A percentile compares a stretch with the other conserved stretches of the same genome.
Conservation (phyloP, 805 yeast genomes). For the Priceomyces melissophilus region DNA sequence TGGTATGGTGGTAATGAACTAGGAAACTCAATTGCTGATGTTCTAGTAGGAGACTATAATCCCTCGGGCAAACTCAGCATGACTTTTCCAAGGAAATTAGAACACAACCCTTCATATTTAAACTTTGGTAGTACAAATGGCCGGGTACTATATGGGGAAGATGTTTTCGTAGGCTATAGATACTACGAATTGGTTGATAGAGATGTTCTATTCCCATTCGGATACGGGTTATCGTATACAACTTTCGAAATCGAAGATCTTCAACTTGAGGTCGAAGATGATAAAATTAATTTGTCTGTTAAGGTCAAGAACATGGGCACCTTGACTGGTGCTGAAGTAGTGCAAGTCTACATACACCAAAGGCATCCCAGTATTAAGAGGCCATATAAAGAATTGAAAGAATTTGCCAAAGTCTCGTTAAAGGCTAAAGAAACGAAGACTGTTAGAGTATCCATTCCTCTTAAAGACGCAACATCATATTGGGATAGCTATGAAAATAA, state of each 20-base stretch:
- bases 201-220: constrained; percentile 30
- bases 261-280: constrained; percentile 10
- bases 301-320: constrained; percentile 21
- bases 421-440: constrained; percentile 13
- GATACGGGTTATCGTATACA: constrained; percentile 30
- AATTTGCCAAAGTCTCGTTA: constrained; percentile 25
- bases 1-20: constrained; percentile 36
- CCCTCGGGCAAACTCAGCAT: constrained; percentile 28
- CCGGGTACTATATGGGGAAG: constrained; percentile 32
- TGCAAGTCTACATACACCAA: constrained; percentile 24
- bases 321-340: constrained; percentile 24
- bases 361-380: constrained; percentile 15
- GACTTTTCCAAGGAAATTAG: constrained; percentile 20
- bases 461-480: constrained; percentile 27
- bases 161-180: constrained; percentile 29
- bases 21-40: constrained; percentile 31
- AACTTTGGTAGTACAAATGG: constrained; percentile 28
- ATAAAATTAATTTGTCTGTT: constrained; percentile 15
- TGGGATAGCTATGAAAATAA: constrained; percentile 25
- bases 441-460: constrained; percentile 15
- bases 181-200: constrained; percentile 26
- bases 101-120: constrained; percentile 28
- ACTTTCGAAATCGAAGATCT: constrained; percentile 15
- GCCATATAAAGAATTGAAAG: constrained; percentile 29
- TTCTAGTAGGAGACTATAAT: constrained; percentile 28